phyloP scores from a whole-genome alignment of 257 asterid species.

The Nicotiana noctiflora region DNA sequence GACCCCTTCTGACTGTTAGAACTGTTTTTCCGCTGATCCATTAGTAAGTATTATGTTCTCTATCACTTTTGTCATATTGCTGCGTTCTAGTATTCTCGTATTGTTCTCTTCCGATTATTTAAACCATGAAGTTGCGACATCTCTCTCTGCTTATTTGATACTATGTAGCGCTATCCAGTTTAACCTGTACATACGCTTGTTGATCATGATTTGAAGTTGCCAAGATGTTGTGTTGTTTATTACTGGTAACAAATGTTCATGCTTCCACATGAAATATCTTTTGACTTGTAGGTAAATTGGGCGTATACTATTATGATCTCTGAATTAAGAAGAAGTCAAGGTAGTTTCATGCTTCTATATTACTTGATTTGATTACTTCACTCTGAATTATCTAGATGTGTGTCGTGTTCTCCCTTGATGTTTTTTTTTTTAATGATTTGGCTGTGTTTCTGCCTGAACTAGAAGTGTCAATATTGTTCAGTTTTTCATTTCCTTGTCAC shows the following conservation, averaged over 20 bases:
- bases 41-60: background rate
- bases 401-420: background rate
- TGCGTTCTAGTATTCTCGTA: background rate
- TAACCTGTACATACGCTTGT: background rate
- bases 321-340: slow-evolving; percentile 87
- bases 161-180: background rate
- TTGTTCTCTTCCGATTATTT: background rate
- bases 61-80: background rate
- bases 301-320: slow-evolving; percentile 88
- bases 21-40: background rate
- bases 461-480: background rate
- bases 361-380: slow-evolving; percentile 5
- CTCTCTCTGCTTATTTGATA: background rate
- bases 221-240: slow-evolving; percentile 36
- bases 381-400: slow-evolving; percentile 1
- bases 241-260: slow-evolving; percentile 47
- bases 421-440: background rate
- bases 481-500: background rate
- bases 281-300: slow-evolving; percentile 89
- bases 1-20: background rate
- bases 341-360: slow-evolving; percentile 67
- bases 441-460: background rate
- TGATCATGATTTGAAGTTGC: slow-evolving; percentile 13
- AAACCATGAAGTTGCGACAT: background rate
- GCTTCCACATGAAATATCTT: slow-evolving; percentile 74